Percentiles rank a stretch among this genome's conserved stretches.
These are phyloP conservation scores for Plasmodium cynomolgi DNA, from an alignment of 169 alveolate species.

Conservation along the genomic window DNA sequence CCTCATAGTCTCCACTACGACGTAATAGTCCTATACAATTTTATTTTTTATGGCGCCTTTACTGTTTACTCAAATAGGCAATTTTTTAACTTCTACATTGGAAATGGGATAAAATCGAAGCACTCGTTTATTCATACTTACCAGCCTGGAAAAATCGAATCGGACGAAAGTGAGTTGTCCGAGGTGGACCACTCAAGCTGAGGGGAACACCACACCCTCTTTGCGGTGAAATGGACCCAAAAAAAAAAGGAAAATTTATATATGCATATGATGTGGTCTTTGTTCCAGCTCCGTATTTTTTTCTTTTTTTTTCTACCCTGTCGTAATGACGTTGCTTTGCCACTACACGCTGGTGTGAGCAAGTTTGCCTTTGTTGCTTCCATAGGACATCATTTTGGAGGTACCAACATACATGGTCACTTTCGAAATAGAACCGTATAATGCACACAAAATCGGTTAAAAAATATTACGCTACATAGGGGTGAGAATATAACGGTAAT, in stretches of 20 bases:
- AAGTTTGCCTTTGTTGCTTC: neutral
- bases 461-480: neutral
- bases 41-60: constrained; percentile 52
- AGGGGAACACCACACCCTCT: neutral
- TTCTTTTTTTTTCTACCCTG: neutral
- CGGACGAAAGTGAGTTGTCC: constrained; percentile 64
- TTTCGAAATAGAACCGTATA: neutral
- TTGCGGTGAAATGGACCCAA: neutral
- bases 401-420: neutral
- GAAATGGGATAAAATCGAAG: constrained; percentile 51
- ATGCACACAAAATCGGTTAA: neutral
- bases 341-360: neutral
- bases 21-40: constrained; percentile 33
- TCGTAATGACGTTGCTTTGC: neutral
- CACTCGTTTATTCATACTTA: constrained; percentile 48
- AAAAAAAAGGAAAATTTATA: neutral
- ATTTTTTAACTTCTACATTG: constrained; percentile 48
- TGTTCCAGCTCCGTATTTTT: neutral
- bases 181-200: constrained; percentile 37
- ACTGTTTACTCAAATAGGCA: constrained; percentile 39
- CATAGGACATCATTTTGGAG: neutral
- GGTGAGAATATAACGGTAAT: neutral
- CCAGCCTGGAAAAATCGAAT: constrained; percentile 34
- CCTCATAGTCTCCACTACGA: constrained; percentile 24
- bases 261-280: neutral